phyloP scores from a whole-genome alignment of 192 early-diverging fungal genomes.

The Thamnidium elegans region DNA sequence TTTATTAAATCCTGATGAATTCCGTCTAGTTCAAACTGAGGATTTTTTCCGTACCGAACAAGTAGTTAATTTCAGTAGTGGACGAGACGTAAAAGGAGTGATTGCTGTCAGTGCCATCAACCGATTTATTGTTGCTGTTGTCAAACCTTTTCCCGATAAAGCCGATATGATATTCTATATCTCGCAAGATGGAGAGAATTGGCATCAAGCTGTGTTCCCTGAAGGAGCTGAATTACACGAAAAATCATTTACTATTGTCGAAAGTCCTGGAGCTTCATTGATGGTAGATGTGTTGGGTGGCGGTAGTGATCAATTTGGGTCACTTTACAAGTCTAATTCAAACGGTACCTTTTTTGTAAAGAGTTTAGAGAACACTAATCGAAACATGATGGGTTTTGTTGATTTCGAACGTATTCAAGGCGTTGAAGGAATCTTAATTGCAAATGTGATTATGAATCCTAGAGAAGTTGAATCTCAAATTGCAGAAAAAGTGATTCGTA shows the following conservation, averaged over 20 bases:
- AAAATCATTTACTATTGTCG: conserved; percentile 82
- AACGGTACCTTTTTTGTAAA: conserved; percentile 85
- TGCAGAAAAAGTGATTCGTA: conserved; percentile 57
- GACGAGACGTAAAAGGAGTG: conserved; percentile 60
- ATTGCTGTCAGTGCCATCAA: conserved; percentile 71
- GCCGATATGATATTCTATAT: conserved; percentile 32
- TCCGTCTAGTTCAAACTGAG: conserved; percentile 66
- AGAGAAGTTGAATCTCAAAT: conserved; percentile 45
- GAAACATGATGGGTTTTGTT: conserved; percentile 67
- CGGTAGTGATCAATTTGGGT: conserved; percentile 49
- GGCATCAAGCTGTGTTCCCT: conserved; percentile 51
- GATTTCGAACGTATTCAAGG: conserved; percentile 90
- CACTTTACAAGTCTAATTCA: conserved; percentile 82
- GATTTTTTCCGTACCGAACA: conserved; percentile 67
- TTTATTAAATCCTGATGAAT: conserved; percentile 28
- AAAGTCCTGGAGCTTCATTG: conserved; percentile 67
- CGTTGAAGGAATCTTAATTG: conserved; percentile 77
- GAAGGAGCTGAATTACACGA: conserved; percentile 43
- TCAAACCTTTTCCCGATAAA: conserved; percentile 40
- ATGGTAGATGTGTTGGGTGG: conserved; percentile 70
- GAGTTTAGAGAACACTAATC: conserved; percentile 79
- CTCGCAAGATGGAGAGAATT: conserved; percentile 35
- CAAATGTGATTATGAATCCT: conserved; percentile 85
- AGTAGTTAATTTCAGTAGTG: conserved; percentile 55
- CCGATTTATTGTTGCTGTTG: conserved; percentile 68